Percentiles rank a stretch among this genome's conserved stretches.
phyloP scores from a whole-genome alignment of 306 rosid species.

The Myrica gale region DNA sequence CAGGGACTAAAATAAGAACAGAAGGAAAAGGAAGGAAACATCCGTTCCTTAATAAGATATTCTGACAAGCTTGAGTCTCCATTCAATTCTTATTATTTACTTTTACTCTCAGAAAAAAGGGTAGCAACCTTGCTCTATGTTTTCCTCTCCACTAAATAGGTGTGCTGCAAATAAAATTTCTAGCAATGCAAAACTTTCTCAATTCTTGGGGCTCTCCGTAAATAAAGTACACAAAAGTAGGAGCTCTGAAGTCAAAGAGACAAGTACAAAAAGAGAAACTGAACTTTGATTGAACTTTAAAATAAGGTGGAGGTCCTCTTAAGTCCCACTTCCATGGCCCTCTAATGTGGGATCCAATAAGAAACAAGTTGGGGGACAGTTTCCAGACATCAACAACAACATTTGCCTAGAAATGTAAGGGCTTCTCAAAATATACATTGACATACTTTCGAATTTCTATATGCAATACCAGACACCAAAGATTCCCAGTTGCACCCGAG shows the following conservation, averaged over 20 bases:
- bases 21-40: too few relatives aligned
- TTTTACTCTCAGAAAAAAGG: too few relatives aligned
- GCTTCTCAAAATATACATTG: neutral
- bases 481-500: slow-evolving; percentile 7
- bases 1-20: too few relatives aligned
- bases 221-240: neutral
- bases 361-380: neutral
- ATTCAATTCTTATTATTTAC: too few relatives aligned
- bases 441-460: slow-evolving; percentile 21
- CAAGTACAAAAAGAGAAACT: neutral
- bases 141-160: too few relatives aligned
- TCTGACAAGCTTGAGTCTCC: too few relatives aligned
- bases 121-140: too few relatives aligned
- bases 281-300: neutral
- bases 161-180: too few relatives aligned
- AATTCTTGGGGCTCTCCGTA: neutral
- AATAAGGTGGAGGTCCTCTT: neutral
- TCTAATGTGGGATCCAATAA: neutral
- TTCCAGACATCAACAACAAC: neutral
- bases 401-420: neutral
- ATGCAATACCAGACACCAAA: slow-evolving; percentile 22
- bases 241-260: neutral
- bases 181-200: neutral
- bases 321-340: neutral
- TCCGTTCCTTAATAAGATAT: too few relatives aligned